Percentiles rank a stretch among this genome's conserved stretches.
These are phyloP conservation scores for Trichoderma citrinoviride DNA, from an alignment of 2,329 filamentous ascomycete species.

Conservation along the genomic window DNA sequence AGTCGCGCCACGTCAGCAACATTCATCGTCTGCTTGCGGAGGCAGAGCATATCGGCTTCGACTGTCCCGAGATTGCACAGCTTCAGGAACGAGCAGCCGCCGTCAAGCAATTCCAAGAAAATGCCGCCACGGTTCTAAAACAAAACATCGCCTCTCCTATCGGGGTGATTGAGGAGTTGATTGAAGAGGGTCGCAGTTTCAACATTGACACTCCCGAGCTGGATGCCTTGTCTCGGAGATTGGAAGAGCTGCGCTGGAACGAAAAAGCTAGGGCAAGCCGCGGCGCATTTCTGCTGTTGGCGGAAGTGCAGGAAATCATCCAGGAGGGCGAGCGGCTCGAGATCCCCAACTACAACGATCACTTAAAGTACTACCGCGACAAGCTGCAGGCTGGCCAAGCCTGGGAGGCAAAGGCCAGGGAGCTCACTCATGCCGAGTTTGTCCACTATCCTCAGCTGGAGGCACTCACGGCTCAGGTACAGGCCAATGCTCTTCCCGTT, in stretches of 20 bases:
- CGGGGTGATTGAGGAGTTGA: conserved; percentile 79
- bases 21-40: conserved; percentile 80
- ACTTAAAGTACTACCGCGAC: conserved; percentile 71
- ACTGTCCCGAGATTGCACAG: conserved; percentile 84
- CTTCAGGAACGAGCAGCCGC: conserved; percentile 81
- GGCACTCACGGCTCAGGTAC: conserved; percentile 80
- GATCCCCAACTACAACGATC: conserved; percentile 76
- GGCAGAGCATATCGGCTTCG: conserved; percentile 85
- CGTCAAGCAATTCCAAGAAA: conserved; percentile 79
- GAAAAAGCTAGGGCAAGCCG: conserved; percentile 67
- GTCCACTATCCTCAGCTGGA: conserved; percentile 95
- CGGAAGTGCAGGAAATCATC: conserved; percentile 77
- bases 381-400: conserved; percentile 73
- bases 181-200: conserved; percentile 85
- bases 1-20: conserved; percentile 84
- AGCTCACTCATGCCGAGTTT: conserved; percentile 86
- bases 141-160: conserved; percentile 63
- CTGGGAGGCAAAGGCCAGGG: conserved; percentile 91
- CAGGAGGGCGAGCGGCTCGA: conserved; percentile 72
- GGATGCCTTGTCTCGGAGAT: conserved; percentile 72
- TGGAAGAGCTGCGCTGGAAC: conserved; percentile 87
- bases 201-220: conserved; percentile 91
- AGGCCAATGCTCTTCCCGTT: conserved; percentile 69
- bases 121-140: conserved; percentile 67
- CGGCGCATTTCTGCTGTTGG: conserved; percentile 65